Conservation (phyloP, 2,329 filamentous ascomycete species). For the Sporothrix phasma region DNA sequence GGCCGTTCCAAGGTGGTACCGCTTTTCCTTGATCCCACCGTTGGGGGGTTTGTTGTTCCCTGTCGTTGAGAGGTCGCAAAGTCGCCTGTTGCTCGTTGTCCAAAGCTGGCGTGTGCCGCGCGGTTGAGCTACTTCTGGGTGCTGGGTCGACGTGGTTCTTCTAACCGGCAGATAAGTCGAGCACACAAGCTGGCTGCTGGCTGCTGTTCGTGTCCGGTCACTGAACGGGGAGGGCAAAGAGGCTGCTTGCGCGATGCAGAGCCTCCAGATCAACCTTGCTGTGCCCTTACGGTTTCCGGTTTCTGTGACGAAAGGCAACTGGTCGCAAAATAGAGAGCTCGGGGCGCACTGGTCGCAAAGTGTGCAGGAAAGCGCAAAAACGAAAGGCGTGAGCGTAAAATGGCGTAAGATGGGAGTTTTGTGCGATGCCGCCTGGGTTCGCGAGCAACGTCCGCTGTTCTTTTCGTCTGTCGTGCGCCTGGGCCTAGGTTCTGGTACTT, state of each 20-base stretch:
- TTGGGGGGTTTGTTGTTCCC: background rate
- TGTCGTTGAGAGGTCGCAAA: background rate
- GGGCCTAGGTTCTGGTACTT: background rate
- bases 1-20: slow-evolving; percentile 9
- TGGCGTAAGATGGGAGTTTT: background rate
- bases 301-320: background rate
- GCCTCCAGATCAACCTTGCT: background rate
- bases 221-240: background rate
- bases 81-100: background rate
- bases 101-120: background rate
- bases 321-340: background rate
- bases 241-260: background rate
- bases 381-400: no score
- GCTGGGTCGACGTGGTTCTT: background rate
- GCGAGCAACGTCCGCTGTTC: background rate
- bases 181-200: background rate
- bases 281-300: background rate
- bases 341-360: background rate
- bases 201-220: background rate
- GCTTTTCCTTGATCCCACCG: background rate
- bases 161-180: background rate
- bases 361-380: background rate
- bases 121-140: background rate
- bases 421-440: background rate
- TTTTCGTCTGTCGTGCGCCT: background rate